A percentile compares a stretch with the other conserved stretches of the same genome.
These are phyloP conservation scores for Thielaviopsis ethacetica DNA, from an alignment of 2,329 filamentous ascomycete species.

Conservation along the genomic window DNA sequence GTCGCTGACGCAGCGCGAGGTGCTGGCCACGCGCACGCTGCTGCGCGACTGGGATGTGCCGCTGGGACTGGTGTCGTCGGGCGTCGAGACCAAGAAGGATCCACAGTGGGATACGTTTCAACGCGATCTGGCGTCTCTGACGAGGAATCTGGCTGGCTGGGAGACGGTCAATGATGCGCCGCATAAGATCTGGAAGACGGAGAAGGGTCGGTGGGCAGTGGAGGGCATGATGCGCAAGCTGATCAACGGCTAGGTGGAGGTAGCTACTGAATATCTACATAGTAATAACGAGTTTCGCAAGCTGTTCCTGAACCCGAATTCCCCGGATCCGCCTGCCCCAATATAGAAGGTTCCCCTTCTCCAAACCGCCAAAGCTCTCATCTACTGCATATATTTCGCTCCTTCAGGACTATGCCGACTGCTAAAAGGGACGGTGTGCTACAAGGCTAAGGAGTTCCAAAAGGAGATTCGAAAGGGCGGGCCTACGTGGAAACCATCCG, in stretches of 20 bases:
- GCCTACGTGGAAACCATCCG: neutral
- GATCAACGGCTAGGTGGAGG: neutral
- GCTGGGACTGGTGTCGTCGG: constrained; percentile 69
- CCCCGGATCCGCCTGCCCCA: neutral
- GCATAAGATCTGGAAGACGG: constrained; percentile 61
- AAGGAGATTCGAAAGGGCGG: no score
- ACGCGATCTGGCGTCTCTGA: constrained; percentile 65
- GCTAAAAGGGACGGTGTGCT: neutral
- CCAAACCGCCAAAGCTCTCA: neutral
- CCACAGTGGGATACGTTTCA: constrained; percentile 70
- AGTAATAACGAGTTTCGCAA: no score
- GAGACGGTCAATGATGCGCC: constrained; percentile 74
- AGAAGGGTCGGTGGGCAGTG: constrained; percentile 7
- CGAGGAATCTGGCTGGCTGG: constrained; percentile 64
- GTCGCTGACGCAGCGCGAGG: constrained; percentile 70
- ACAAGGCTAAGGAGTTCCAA: no score
- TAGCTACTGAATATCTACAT: no score
- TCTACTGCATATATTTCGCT: neutral
- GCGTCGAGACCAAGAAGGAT: constrained; percentile 48
- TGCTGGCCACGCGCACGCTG: constrained; percentile 61
- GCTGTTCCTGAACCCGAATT: neutral
- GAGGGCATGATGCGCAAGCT: constrained; percentile 9
- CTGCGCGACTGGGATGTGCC: constrained; percentile 54
- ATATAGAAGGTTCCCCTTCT: neutral
- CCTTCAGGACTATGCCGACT: neutral